Evolutionary conservation across 768 basidiomycete genomes (phyloP), one percentile per base, ranked within the genome.

Genomic region (Lactifluus piperatus): DNA sequence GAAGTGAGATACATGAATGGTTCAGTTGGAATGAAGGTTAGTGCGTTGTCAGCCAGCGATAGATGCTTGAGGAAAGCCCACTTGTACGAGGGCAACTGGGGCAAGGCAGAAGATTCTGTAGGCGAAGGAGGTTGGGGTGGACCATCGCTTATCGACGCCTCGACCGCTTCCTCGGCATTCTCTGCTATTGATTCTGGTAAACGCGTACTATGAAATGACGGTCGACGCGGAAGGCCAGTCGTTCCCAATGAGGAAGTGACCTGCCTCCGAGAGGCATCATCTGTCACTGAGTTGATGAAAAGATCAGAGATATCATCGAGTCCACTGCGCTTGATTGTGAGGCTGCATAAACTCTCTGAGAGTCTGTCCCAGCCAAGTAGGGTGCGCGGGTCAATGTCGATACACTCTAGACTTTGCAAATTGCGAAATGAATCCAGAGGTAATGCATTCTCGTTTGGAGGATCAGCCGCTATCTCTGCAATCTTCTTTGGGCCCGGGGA

Each of bases 371-470:
- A 94, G 3, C 92, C 93, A 9, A 92, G 73, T 13, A 94, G 68
- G 0, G 81, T 77, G 60, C 92, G 79, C 16, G 93, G 91, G 71
- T 95, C 93, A 52, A 94, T 81, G 65, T 91, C 88, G 22, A 79
- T 69, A 60, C 86, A 86, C 66, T 88, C 84, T 54, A 94, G 74
- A 50, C 74, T 81, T 68, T 87, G 82, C 18, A 97, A 72, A 69
- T 85, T 91, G 77, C 88, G 92, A 81, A 97, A 95, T 10, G 77
- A 76, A 62, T 91, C 83, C 13, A 97, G 74, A 2, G 94, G 93
- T 16, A 94, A 70, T 14, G 88, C 89, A 65, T 83, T 86, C 67
- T 83, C 79, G 62, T 81, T 81, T 1, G 88, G 84, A 4, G 84
- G 77, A 54, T 91, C 88, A 36, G 80, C 76, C 4, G 78, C 74